Evolutionary conservation across 2,329 filamentous ascomycete species (phyloP), one percentile per base, ranked within the genome.

Genomic region (Zymoseptoria tritici): DNA sequence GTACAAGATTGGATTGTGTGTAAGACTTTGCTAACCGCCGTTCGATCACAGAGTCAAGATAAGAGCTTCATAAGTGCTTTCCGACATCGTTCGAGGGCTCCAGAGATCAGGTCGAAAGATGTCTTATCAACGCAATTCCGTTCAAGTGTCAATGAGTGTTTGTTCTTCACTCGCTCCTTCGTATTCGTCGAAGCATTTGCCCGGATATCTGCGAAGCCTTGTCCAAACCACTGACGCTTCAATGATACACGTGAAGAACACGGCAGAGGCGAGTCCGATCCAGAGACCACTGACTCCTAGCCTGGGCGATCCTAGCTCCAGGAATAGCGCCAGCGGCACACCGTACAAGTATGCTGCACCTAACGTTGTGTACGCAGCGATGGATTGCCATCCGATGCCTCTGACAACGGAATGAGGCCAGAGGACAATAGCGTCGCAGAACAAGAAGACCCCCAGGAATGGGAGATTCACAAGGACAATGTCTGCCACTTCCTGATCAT

Each of bases 351-450:
- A 77, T 36, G 76, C 75, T 24, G 22, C 2, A 75, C 72, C 2
- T 70, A 76, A 57, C 56, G 73, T 75, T 11, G 72, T 70, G 63
- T 70, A 75, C 0, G 75, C 75, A 6, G 73, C 74, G 4, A 77
- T 72, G 1, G 67, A 69, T 60, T 76, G 75, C 59, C 72, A 68
- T 0, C 75, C 75, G 4, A 76, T 62, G 0, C 74, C 74, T 0
- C 75, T 66, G 6, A 76, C 62, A 2, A 76, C 64, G 9, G 71
- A 70, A 58, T 76, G 75, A 2, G 70, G 73, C 11, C 74, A 67
- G 21, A 73, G 72, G 2, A 72, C 71, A 0, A 71, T 73, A 0
- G 70, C 70, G 59, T 77, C 75, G 50, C 71, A 53, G 52, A 53
- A 53, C 8, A 29, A 7, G 64, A 76, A 76, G 0, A 70, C 65